These are phyloP conservation scores for Ophiosphaerella herpotricha DNA, from an alignment of 2,329 filamentous ascomycete genomes.

Conservation along the genomic window DNA sequence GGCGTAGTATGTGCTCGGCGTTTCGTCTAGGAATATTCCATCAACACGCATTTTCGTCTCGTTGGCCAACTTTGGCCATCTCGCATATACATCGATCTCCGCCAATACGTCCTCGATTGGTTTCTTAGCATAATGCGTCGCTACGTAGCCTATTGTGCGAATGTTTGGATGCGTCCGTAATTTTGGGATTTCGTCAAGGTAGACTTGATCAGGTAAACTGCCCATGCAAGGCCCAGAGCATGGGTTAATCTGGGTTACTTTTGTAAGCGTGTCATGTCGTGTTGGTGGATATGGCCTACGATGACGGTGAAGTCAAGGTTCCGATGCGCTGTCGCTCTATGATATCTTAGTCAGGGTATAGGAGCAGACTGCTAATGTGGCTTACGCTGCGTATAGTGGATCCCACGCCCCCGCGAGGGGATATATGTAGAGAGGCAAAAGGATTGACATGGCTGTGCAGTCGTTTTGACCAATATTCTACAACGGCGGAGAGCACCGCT, in stretches of 20 bases:
- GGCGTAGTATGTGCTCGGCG: conserved; percentile 40
- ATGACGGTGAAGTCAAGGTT: conserved; percentile 57
- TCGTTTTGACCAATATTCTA: background rate
- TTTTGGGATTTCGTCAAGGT: conserved; percentile 48
- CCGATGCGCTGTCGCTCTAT: conserved; percentile 39
- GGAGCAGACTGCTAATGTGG: background rate
- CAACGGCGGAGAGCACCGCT: no score
- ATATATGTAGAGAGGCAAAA: conserved; percentile 59
- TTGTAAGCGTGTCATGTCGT: no score
- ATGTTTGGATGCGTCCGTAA: conserved; percentile 53
- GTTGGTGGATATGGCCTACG: conserved; percentile 8
- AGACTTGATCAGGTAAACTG: conserved; percentile 31
- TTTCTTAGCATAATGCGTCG: conserved; percentile 54
- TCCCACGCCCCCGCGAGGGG: conserved; percentile 54
- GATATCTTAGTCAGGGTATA: background rate
- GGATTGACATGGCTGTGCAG: conserved; percentile 39
- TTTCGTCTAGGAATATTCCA: conserved; percentile 61
- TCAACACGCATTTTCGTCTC: conserved; percentile 50
- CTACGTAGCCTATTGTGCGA: conserved; percentile 57
- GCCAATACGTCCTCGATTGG: conserved; percentile 28
- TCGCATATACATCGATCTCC: conserved; percentile 56
- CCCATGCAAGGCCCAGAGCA: conserved; percentile 45
- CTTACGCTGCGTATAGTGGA: conserved; percentile 53
- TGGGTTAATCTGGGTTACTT: conserved; percentile 47
- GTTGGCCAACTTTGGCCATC: conserved; percentile 48